Base-by-base conservation (phyloP, 495 filamentous ascomycete genomes). In the Penicillium bovifimosum region DNA sequence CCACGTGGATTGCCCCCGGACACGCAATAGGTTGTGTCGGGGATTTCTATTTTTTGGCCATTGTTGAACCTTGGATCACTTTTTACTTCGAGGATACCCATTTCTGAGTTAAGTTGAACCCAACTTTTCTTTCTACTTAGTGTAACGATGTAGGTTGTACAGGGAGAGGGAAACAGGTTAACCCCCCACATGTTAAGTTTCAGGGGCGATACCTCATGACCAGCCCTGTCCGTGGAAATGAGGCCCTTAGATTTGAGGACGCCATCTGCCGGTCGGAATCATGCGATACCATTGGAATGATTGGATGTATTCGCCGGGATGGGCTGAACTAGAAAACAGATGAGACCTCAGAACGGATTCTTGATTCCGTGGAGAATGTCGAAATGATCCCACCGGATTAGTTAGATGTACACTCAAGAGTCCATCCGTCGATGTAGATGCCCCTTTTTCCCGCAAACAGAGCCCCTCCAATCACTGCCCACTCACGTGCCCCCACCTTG, bases 1-100 rank as follows among this genome's bases (percentile, higher is more conserved):
- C 55, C 56, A 63, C 58, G 65, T 70, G 63, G 69, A 39, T 55
- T 80, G 59, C 76, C 77, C 41, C 76, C 75, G 41, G 77, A 80
- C 65, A 78, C 77, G 24, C 77, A 75, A 53, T 74, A 62, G 63
- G 8, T 13, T 4, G 8, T 13, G 31, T 11, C 32, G 13, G 11
- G 9, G 2, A 33, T 10, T 10, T 6, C 2, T 6, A 33, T 33
- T 33, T 24, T 24, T 24, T 24, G 20, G 20, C 20, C 2, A 24
- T 24, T 4, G 20, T 2, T 24, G n/a, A n/a, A n/a, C n/a, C n/a
- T n/a, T n/a, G n/a, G n/a, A n/a, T n/a, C n/a, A 24, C 20, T 24
- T 24, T 24, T 24, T 24, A 24, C 20, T 24, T 24, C 20, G 4
- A 24, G 20, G 20, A 24, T 24, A 4, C 20, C 20, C 20, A 24